Conservation (phyloP, 164 flowering plant genomes). For the Berberis vulgaris region DNA sequence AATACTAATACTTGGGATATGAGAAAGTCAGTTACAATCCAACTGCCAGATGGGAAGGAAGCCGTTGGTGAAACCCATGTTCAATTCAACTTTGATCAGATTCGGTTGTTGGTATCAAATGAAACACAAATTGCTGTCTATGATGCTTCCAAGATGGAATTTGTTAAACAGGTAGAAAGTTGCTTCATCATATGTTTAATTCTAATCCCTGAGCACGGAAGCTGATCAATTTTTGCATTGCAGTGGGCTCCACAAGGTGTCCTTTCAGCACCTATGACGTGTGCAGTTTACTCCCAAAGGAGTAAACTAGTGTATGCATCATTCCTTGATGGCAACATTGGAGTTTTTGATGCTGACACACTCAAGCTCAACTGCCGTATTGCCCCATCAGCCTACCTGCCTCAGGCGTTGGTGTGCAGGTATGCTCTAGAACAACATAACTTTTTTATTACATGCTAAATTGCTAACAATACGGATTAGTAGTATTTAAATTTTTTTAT, state of each 20-base stretch:
- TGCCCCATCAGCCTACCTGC: conserved; percentile 56
- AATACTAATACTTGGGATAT: conserved; percentile 92
- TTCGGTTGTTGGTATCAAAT: conserved; percentile 67
- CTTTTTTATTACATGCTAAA: too few species aligned
- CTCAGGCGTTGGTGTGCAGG: conserved; percentile 44
- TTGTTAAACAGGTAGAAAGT: conserved; percentile 58
- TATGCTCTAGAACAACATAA: conserved; percentile 7
- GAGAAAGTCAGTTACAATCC: conserved; percentile 48
- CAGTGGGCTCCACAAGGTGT: conserved; percentile 89
- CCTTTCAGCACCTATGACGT: conserved; percentile 62
- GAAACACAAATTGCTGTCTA: conserved; percentile 84
- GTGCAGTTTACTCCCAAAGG: conserved; percentile 75
- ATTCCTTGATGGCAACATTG: conserved; percentile 71
- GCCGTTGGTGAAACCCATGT: conserved; percentile 73
- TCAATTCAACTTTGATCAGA: conserved; percentile 80
- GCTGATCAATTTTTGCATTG: conserved; percentile 5
- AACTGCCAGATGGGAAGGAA: conserved; percentile 70
- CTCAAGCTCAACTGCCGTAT: conserved; percentile 71
- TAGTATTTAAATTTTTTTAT: too few species aligned
- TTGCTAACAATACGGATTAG: too few species aligned
- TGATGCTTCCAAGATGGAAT: conserved; percentile 83
- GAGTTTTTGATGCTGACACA: conserved; percentile 72
- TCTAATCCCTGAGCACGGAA: conserved; percentile 1
- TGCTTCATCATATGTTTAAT: not conserved
- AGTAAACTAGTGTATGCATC: conserved; percentile 67